Percentiles rank a stretch among this genome's conserved stretches.
These are phyloP conservation scores for Rickenella mellea DNA, from an alignment of 768 basidiomycete genomes.

Conservation along the genomic window DNA sequence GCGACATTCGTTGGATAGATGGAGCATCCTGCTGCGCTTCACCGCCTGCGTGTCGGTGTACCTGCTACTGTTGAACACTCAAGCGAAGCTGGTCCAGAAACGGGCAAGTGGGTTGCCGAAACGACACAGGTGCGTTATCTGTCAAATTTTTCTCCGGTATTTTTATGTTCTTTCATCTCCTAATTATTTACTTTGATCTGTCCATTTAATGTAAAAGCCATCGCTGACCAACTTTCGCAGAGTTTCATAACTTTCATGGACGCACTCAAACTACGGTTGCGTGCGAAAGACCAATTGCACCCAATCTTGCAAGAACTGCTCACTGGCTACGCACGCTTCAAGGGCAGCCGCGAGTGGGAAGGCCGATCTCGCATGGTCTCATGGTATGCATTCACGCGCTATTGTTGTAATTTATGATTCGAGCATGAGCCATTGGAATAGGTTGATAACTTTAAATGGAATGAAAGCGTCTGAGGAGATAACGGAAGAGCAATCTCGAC, in stretches of 20 bases:
- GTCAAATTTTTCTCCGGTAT: background rate
- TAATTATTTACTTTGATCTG: slow-evolving; percentile 4
- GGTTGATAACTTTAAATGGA: slow-evolving; percentile 92
- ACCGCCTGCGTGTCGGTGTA: slow-evolving; percentile 84
- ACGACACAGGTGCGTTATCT: slow-evolving; percentile 71
- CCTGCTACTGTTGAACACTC: slow-evolving; percentile 96
- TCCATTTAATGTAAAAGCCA: background rate
- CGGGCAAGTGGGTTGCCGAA: slow-evolving; percentile 95
- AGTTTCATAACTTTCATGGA: slow-evolving; percentile 99
- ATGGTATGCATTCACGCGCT: slow-evolving; percentile 47
- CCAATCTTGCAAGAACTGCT: slow-evolving; percentile 94
- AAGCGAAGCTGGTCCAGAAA: slow-evolving; percentile 85
- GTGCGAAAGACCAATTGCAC: slow-evolving; percentile 97
- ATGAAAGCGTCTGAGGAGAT: slow-evolving; percentile 98
- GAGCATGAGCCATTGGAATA: slow-evolving; percentile 17
- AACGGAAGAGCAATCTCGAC: slow-evolving; percentile 88
- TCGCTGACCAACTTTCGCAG: slow-evolving; percentile 28
- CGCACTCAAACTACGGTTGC: slow-evolving; percentile 80
- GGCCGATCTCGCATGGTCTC: slow-evolving; percentile 88
- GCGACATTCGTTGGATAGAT: slow-evolving; percentile 50
- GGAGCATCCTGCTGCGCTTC: slow-evolving; percentile 88
- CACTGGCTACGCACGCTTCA: slow-evolving; percentile 88
- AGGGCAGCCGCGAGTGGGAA: slow-evolving; percentile 93
- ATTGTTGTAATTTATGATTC: background rate
- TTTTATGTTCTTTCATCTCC: background rate